These are phyloP conservation scores for Peronosclerospora sorghi DNA, from an alignment of 352 stramenopile genomes.

Conservation along the genomic window DNA sequence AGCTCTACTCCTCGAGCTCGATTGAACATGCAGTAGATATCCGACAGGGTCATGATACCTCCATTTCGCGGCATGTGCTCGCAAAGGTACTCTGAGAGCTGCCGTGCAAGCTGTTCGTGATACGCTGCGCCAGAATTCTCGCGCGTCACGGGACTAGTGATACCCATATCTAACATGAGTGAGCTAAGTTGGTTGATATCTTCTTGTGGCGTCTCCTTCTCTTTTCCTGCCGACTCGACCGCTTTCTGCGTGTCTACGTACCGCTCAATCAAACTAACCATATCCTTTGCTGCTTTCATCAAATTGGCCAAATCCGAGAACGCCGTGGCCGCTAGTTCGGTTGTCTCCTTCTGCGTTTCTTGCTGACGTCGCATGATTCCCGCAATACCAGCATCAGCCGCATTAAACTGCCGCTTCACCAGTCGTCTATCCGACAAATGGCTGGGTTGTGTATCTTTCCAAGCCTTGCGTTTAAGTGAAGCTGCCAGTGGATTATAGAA, in stretches of 20 bases:
- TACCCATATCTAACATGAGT: slow-evolving; percentile 89
- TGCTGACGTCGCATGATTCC: slow-evolving; percentile 74
- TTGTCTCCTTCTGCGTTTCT: slow-evolving; percentile 71
- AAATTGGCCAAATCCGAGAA: slow-evolving; percentile 87
- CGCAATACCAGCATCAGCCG: slow-evolving; percentile 66
- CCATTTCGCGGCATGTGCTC: slow-evolving; percentile 80
- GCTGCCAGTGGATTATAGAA: slow-evolving; percentile 71
- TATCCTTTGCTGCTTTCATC: slow-evolving; percentile 85
- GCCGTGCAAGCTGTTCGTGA: slow-evolving; percentile 84
- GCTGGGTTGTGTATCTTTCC: slow-evolving; percentile 67
- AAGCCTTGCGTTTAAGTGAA: slow-evolving; percentile 53
- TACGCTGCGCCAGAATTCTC: slow-evolving; percentile 83
- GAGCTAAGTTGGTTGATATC: slow-evolving; percentile 74
- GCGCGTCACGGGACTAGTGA: slow-evolving; percentile 87
- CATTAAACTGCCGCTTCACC: slow-evolving; percentile 69
- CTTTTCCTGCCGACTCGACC: slow-evolving; percentile 16
- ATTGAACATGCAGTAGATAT: slow-evolving; percentile 99
- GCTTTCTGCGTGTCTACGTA: slow-evolving; percentile 80
- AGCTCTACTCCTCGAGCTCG: slow-evolving; percentile 93
- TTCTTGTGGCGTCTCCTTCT: slow-evolving; percentile 22
- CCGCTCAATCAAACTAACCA: slow-evolving; percentile 86
- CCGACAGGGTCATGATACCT: slow-evolving; percentile 96
- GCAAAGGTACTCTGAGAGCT: slow-evolving; percentile 83
- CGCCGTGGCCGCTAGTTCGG: slow-evolving; percentile 59
- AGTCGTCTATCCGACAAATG: slow-evolving; percentile 62